phyloP scores from a whole-genome alignment of 768 basidiomycete genomes.

The Chiua virens region DNA sequence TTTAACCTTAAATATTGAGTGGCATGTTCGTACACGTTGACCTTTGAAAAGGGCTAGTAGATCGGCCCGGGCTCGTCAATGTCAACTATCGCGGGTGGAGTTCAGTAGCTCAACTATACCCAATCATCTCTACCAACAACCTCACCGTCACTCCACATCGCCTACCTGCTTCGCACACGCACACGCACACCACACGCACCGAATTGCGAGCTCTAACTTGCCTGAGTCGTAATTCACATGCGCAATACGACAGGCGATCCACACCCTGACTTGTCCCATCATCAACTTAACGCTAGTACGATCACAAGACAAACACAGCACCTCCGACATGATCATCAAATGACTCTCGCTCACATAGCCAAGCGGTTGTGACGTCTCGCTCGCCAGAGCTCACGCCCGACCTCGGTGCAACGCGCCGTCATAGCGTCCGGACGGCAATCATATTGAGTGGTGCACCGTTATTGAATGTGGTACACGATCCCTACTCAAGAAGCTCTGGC shows the following conservation, averaged over 20 bases:
- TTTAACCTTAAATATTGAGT: conserved; percentile 42
- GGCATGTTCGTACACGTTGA: not conserved
- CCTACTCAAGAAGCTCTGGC: too few species aligned
- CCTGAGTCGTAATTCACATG: conserved; percentile 80
- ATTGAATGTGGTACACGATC: too few species aligned
- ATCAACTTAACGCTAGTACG: not conserved
- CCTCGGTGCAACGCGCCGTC: too few species aligned
- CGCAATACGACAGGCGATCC: too few species aligned
- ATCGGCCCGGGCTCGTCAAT: conserved; percentile 55
- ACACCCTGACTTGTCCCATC: conserved; percentile 64
- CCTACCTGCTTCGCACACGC: too few species aligned
- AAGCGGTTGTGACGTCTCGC: conserved; percentile 54
- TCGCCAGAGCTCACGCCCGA: too few species aligned
- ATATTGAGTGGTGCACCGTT: too few species aligned
- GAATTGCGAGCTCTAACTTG: conserved; percentile 85
- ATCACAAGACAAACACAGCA: conserved; percentile 24
- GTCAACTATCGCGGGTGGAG: conserved; percentile 42
- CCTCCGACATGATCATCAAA: conserved; percentile 82
- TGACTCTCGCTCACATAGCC: conserved; percentile 89
- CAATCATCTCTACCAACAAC: not conserved
- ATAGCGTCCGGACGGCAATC: too few species aligned
- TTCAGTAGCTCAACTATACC: too few species aligned
- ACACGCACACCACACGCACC: conserved; percentile 46
- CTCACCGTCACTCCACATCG: too few species aligned
- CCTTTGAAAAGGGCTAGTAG: conserved; percentile 70